Conservation (phyloP, 2,329 filamentous ascomycete species). For the Chlorencoelia australis region DNA sequence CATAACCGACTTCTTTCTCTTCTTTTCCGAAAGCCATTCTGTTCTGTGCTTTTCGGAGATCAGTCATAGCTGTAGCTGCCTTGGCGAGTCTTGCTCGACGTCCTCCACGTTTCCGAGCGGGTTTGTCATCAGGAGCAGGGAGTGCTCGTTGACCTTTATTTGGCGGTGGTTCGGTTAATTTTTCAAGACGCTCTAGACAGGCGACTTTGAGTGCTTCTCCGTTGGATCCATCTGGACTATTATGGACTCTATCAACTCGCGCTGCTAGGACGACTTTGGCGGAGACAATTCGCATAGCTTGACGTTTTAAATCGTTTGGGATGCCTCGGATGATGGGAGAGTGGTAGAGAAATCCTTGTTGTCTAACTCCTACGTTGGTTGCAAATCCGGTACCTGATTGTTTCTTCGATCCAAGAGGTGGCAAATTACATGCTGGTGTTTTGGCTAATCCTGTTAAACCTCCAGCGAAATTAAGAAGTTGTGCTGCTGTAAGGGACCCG, state of each 20-base stretch:
- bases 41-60: conserved; percentile 92
- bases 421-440: conserved; percentile 85
- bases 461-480: conserved; percentile 90
- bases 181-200: conserved; percentile 79
- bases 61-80: conserved; percentile 94
- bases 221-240: conserved; percentile 68
- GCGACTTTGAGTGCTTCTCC: conserved; percentile 75
- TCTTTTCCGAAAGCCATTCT: conserved; percentile 93
- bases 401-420: conserved; percentile 84
- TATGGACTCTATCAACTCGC: conserved; percentile 78
- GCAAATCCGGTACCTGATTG: conserved; percentile 71
- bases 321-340: conserved; percentile 82
- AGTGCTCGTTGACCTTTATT: conserved; percentile 83
- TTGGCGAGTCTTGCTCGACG: conserved; percentile 86
- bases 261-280: conserved; percentile 92
- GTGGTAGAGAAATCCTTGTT: conserved; percentile 89
- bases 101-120: conserved; percentile 83
- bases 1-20: conserved; percentile 87
- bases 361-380: conserved; percentile 81
- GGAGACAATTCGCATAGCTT: conserved; percentile 90
- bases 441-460: conserved; percentile 83
- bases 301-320: conserved; percentile 76
- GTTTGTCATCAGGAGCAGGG: conserved; percentile 91
- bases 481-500: conserved; percentile 84
- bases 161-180: conserved; percentile 81